phyloP scores from a whole-genome alignment of 2,329 filamentous ascomycete genomes.

The Leptographium galeiforme region DNA sequence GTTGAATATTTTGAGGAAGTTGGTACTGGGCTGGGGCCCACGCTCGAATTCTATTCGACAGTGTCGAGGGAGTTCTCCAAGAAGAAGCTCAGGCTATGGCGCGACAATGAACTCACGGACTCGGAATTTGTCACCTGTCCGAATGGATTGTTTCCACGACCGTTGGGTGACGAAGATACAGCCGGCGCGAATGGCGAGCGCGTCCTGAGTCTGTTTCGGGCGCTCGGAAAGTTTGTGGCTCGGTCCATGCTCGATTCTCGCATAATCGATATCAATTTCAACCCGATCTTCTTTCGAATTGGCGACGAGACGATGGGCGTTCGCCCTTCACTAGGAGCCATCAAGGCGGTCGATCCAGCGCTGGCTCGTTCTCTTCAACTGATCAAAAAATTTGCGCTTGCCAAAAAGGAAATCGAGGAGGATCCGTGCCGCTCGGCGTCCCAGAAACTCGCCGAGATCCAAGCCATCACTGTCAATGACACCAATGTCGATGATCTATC shows the following conservation, averaged over 20 bases:
- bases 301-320: conserved; percentile 56
- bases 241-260: conserved; percentile 96
- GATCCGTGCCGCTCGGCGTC: conserved; percentile 49
- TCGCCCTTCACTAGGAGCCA: conserved; percentile 72
- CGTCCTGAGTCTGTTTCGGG: conserved; percentile 77
- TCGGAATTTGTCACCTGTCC: conserved; percentile 72
- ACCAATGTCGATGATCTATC: conserved; percentile 74
- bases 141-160: conserved; percentile 80
- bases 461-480: conserved; percentile 60
- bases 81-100: conserved; percentile 94
- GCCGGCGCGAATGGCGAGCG: conserved; percentile 69
- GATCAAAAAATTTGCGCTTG: conserved; percentile 73
- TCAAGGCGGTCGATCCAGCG: conserved; percentile 78
- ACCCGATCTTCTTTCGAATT: conserved; percentile 93
- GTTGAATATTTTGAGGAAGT: conserved; percentile 99
- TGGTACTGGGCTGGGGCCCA: conserved; percentile 87
- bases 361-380: conserved; percentile 75
- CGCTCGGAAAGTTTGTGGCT: conserved; percentile 93
- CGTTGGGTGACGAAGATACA: conserved; percentile 68
- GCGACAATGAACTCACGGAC: conserved; percentile 67
- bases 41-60: conserved; percentile 93
- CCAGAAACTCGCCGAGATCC: conserved; percentile 58
- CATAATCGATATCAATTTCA: conserved; percentile 96
- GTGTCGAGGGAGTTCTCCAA: conserved; percentile 96
- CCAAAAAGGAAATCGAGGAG: conserved; percentile 69